phyloP scores from a whole-genome alignment of 2,329 filamentous ascomycete species.

The Ceratocystis colombiana region DNA sequence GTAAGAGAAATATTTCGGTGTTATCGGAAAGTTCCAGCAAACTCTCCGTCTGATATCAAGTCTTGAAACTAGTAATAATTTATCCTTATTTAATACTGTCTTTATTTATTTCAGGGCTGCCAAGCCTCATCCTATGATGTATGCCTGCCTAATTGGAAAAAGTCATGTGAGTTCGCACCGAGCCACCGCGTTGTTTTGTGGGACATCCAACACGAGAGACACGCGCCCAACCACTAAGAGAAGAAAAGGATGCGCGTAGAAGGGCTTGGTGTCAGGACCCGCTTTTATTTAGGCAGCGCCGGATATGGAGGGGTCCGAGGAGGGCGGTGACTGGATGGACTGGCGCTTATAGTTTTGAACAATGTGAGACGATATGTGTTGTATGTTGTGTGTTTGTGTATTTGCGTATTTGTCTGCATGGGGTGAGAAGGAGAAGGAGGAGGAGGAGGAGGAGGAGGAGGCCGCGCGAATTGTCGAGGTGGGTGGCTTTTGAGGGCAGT shows the following conservation, averaged over 20 bases:
- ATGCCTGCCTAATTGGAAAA: background rate
- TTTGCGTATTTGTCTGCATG: too few species aligned
- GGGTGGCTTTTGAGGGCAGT: too few species aligned
- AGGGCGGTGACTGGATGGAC: background rate
- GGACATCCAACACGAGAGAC: background rate
- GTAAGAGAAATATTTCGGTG: too few species aligned
- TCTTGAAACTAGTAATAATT: too few species aligned
- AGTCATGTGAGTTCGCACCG: constrained; percentile 5
- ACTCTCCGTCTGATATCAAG: too few species aligned
- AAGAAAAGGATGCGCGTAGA: background rate
- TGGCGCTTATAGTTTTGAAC: too few species aligned
- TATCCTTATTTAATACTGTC: too few species aligned
- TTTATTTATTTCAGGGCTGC: too few species aligned
- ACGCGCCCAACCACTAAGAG: background rate
- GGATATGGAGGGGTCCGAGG: background rate
- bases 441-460: too few species aligned
- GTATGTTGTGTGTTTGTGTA: background rate
- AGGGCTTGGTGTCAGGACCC: background rate
- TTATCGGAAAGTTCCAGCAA: too few species aligned
- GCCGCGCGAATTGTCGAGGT: too few species aligned
- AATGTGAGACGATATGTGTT: background rate
- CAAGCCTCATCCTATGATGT: background rate
- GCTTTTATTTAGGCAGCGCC: constrained; percentile 5
- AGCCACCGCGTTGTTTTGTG: background rate
- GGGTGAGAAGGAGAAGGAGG: too few species aligned